Evolutionary conservation across 2,329 filamentous ascomycete genomes (phyloP), one percentile per base, ranked within the genome.

Genomic region (Raffaelea albimanens): DNA sequence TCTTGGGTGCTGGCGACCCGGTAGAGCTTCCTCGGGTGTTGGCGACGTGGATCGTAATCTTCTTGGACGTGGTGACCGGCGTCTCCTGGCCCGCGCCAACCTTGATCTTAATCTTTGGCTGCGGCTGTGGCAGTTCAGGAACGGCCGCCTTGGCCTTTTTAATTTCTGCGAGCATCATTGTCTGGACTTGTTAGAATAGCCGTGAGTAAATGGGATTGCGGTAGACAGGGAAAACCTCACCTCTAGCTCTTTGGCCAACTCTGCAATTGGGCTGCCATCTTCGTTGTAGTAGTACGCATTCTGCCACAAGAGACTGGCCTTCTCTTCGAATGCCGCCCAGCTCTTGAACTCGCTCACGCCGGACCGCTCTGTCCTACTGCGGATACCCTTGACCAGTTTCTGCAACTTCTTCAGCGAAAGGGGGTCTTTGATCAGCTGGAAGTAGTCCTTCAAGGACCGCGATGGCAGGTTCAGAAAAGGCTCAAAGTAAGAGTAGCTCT

Each of bases 251-350:
- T 82, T 78, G 1, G 88, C 87, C 51, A 93, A 71, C 20, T 78
- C 72, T 53, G 82, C 87, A 45, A 95, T 90, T 16, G 88, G 84
- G 58, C 90, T 95, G 4, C 84, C 86, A 59, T 95, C 89, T 63
- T 95, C 87, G 56, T 96, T 96, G 70, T 91, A 96, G 50, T 83
- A 83, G 58, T 82, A 85, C 0, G 89, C 88, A 63, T 96, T 96
- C 43, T 75, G 76, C 90, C 90, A 96, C 40, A 96, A 81, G 45
- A 87, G 74, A 57, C 82, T 85, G 13, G 87, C 75, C 58, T 86
- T 85, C 46, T 89, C 82, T 61, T 88, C 87, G 55, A 95, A 87
- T 1, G 81, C 75, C 48, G 81, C 75, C 90, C 90, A 96, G 44
- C 71, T 85, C 62, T 87, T 90, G 65, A 89, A 87, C 43, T 88